Percentiles rank a stretch among this genome's conserved stretches.
Conservation (phyloP, 192 early-diverging fungal genomes). For the Cetraspora pellucida region DNA sequence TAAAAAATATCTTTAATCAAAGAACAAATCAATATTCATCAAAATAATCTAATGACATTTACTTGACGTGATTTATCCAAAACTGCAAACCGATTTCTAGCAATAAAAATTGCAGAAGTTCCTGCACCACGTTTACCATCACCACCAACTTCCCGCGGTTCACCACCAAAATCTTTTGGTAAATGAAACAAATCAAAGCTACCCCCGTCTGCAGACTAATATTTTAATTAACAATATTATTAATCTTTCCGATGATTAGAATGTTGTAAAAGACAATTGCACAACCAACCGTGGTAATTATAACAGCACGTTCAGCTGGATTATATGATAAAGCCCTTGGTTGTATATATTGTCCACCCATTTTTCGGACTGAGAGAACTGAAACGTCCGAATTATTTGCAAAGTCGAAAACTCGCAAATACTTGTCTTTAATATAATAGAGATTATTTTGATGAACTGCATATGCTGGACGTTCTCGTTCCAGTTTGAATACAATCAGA, state of each 20-base stretch:
- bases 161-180: conserved; percentile 71
- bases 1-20: background rate
- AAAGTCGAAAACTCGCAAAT: conserved; percentile 84
- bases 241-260: background rate
- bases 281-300: conserved; percentile 72
- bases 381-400: conserved; percentile 74
- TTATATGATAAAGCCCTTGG: conserved; percentile 92
- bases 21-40: background rate
- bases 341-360: conserved; percentile 70
- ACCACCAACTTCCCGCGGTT: conserved; percentile 59
- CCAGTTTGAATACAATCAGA: conserved; percentile 97
- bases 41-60: background rate
- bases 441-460: conserved; percentile 81
- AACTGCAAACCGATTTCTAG: conserved; percentile 97
- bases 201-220: conserved; percentile 79
- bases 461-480: conserved; percentile 94
- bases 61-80: conserved; percentile 79
- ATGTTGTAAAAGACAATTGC: background rate
- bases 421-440: conserved; percentile 88
- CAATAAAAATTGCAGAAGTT: conserved; percentile 86
- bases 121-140: conserved; percentile 82
- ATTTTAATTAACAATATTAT: background rate
- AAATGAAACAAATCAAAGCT: conserved; percentile 88
- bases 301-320: conserved; percentile 88
- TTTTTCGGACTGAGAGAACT: conserved; percentile 74